A percentile compares a stretch with the other conserved stretches of the same genome.
These are phyloP conservation scores for Pecoramyces ruminantium DNA, from an alignment of 192 early-diverging fungal genomes.

Conservation along the genomic window DNA sequence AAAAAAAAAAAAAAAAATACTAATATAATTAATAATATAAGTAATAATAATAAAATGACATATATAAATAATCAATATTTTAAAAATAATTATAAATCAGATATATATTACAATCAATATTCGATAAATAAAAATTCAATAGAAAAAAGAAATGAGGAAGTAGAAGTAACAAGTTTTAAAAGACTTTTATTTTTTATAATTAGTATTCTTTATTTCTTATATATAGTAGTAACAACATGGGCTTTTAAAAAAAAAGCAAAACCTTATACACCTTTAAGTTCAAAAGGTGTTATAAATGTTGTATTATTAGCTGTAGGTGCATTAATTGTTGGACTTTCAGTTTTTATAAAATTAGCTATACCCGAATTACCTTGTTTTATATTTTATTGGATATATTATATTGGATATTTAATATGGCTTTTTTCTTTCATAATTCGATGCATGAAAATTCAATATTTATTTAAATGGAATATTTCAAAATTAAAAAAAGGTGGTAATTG, in stretches of 20 bases:
- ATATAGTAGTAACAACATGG: not conserved
- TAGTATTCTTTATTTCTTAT: not conserved
- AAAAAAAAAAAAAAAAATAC: too few relatives aligned
- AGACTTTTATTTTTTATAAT: not conserved
- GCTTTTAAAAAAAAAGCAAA: not conserved
- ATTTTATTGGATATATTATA: not conserved
- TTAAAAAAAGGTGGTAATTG: not conserved
- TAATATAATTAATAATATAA: too few relatives aligned
- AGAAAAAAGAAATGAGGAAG: not conserved
- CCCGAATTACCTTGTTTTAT: not conserved
- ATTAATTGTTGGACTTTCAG: not conserved
- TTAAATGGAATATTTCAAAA: not conserved
- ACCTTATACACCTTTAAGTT: not conserved
- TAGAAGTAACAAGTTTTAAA: not conserved
- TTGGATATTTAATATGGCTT: not conserved
- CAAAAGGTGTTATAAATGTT: not conserved
- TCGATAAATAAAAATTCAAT: not conserved
- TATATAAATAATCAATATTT: too few relatives aligned
- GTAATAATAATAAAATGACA: too few relatives aligned
- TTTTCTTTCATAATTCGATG: not conserved
- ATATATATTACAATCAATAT: not conserved
- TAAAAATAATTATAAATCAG: not conserved
- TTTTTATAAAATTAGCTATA: not conserved
- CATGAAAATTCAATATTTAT: not conserved
- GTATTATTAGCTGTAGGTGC: not conserved